These are phyloP conservation scores for Mycena haematopus DNA, from an alignment of 768 basidiomycete species.

Conservation along the genomic window DNA sequence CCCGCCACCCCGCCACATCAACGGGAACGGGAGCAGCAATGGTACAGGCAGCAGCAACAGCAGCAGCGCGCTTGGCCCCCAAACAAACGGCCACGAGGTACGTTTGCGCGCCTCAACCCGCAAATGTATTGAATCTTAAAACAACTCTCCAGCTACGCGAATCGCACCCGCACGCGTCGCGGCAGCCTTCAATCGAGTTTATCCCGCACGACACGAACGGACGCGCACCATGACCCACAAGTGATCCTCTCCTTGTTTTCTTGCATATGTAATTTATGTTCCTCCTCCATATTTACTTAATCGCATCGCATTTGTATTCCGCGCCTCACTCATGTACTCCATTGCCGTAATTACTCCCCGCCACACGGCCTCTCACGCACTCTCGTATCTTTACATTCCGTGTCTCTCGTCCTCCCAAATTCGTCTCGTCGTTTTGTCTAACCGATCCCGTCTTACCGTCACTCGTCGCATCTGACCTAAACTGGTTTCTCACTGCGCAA, in stretches of 20 bases:
- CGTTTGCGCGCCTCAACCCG: neutral
- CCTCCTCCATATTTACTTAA: neutral
- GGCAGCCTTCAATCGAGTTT: constrained; percentile 24
- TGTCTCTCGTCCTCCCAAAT: neutral
- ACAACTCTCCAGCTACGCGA: neutral
- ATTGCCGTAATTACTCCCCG: neutral
- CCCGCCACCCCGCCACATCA: constrained; percentile 18
- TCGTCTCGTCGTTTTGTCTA: neutral
- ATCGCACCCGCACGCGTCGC: constrained; percentile 6
- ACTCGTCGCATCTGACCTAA: neutral
- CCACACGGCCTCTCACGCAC: neutral
- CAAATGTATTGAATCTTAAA: neutral
- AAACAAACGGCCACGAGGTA: constrained; percentile 22
- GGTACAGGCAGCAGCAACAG: constrained; percentile 5
- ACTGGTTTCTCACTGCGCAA: neutral
- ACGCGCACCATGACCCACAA: constrained; percentile 11
- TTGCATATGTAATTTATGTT: neutral
- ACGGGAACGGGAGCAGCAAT: constrained; percentile 16
- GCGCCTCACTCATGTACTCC: constrained; percentile 5
- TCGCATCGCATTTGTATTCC: constrained; percentile 12
- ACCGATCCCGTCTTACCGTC: neutral
- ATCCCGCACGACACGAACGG: constrained; percentile 28
- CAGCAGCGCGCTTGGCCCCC: constrained; percentile 12
- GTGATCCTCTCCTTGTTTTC: neutral
- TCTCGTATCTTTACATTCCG: neutral